A percentile compares a stretch with the other conserved stretches of the same genome.
Conservation (phyloP, 179 eudicot species). For the Heliamphora ciliata region DNA sequence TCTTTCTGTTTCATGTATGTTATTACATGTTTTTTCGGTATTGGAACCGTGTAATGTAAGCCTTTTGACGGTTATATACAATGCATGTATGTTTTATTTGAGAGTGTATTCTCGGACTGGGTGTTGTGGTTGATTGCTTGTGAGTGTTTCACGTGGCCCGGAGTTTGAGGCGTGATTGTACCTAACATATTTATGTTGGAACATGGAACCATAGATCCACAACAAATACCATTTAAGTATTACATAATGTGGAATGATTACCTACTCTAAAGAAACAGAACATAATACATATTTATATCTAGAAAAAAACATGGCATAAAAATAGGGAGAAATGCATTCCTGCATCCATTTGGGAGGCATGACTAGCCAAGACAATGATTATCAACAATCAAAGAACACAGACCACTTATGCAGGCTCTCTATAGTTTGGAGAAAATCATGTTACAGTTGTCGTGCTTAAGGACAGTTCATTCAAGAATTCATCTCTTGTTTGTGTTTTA, state of each 20-base stretch:
- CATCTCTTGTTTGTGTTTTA: neutral
- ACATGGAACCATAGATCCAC: neutral
- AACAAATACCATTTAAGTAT: neutral
- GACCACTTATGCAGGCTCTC: neutral
- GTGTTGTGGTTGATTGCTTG: no score
- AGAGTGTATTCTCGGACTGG: no score
- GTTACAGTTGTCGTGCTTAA: neutral
- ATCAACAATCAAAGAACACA: conserved; percentile 1
- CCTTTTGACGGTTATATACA: no score
- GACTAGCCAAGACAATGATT: neutral
- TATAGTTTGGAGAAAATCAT: neutral
- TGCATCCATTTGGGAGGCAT: neutral
- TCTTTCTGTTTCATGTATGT: no score
- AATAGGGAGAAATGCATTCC: neutral
- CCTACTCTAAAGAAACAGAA: neutral
- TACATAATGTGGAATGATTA: neutral
- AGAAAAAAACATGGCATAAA: neutral
- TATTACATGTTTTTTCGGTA: no score
- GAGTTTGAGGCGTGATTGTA: no score
- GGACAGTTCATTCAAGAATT: neutral
- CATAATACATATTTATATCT: neutral
- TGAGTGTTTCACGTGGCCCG: no score
- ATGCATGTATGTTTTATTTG: no score
- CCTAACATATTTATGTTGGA: no score
- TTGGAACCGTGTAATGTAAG: no score